A percentile compares a stretch with the other conserved stretches of the same genome.
Conservation (phyloP, 805 yeast genomes). For the Yamadazyma phyllophila region DNA sequence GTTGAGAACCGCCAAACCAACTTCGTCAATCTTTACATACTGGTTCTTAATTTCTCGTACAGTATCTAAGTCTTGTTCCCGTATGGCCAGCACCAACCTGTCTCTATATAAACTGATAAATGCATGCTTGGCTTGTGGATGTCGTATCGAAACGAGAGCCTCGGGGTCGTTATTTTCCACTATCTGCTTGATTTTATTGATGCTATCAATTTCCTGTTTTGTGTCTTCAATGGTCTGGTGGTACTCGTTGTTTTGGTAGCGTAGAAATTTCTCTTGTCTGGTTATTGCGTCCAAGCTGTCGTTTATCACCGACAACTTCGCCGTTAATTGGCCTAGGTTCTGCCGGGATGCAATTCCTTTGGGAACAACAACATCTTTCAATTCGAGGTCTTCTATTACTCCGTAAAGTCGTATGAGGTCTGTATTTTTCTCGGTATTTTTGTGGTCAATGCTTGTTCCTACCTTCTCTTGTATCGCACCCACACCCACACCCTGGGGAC, state of each 20-base stretch:
- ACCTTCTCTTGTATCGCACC: slow-evolving; percentile 55
- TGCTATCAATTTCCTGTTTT: neutral
- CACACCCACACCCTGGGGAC: slow-evolving; percentile 71
- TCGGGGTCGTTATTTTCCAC: slow-evolving; percentile 2
- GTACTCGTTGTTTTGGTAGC: slow-evolving; percentile 8
- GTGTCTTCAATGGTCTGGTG: neutral
- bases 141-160: neutral
- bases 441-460: slow-evolving; percentile 18
- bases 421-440: neutral
- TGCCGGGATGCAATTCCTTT: neutral
- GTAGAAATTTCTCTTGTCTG: slow-evolving; percentile 13
- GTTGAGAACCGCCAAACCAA: slow-evolving; percentile 6
- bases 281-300: slow-evolving; percentile 15
- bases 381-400: slow-evolving; percentile 36
- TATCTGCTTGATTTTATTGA: neutral
- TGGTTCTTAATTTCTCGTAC: neutral
- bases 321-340: slow-evolving; percentile 13
- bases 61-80: neutral
- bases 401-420: slow-evolving; percentile 22
- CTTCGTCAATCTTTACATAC: slow-evolving; percentile 5
- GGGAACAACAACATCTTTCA: slow-evolving; percentile 36
- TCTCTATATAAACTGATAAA: slow-evolving; percentile 6
- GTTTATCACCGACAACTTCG: slow-evolving; percentile 15
- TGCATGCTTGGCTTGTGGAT: slow-evolving; percentile 8
- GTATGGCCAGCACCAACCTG: slow-evolving; percentile 1